Evolutionary conservation across 2,329 filamentous ascomycete genomes (phyloP), one percentile per base, ranked within the genome.

Genomic region (Diaporthe ampelina): DNA sequence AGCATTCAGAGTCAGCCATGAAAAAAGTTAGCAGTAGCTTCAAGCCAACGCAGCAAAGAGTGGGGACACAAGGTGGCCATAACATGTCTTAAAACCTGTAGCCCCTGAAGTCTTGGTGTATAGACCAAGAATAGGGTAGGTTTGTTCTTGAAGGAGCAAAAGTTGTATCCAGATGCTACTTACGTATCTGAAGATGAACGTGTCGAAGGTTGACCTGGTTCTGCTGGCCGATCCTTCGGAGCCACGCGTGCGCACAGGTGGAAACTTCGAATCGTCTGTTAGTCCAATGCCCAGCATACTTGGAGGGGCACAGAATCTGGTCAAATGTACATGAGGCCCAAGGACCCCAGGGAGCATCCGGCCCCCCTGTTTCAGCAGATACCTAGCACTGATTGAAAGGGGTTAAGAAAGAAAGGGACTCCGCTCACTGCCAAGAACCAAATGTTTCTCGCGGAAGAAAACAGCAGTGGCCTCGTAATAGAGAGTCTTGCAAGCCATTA

Each of bases 201-300:
- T 43, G 40, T 43, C 50, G 50, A 19, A 69, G 32, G 65, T 69
- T 40, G 8, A 45, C 19, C 26, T 40, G 48, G 19, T 69, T 69
- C 5, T 35, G 32, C n/a, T 21, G 24, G 50, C 65, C 65, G 19
- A 69, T 69, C 10, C 50, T 26, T 40, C 65, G 32, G n/a, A 69
- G 65, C 65, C 65, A 69, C 10, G 65, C 65, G 11, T 56, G 65
- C 8, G 65, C 65, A 43, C 57, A 69, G 2, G 65, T 69, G 21
- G 65, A 56, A 35, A 37, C 58, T 63, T 45, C 6, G 1, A 10
- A 45, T 19, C 8, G 21, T 9, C 10, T 45, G 57, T 63, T 21
- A 63, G 40, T 29, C 21, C 7, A 63, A 2, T 45, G 21, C 40
- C 4, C 4, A 63, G 4, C 10, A 11, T 21, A 1, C n/a, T 6